Percentiles rank a stretch among this genome's conserved stretches.
Evolutionary conservation across 106 monocot genomes (phyloP).

Genomic region (Cymbidium sinense): DNA sequence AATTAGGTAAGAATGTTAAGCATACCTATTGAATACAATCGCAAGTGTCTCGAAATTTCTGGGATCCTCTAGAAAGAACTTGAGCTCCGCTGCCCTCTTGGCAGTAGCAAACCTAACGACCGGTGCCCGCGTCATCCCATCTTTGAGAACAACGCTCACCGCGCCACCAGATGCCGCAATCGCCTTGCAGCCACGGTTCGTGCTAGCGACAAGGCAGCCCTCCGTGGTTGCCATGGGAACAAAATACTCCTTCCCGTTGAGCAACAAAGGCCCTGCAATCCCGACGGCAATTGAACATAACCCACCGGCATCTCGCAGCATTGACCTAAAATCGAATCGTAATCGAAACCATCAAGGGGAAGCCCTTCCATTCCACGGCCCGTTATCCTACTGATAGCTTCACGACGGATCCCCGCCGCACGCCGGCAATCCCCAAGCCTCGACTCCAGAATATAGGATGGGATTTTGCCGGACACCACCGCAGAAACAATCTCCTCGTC

Average conservation of each 20-base stretch:
- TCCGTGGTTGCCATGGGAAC: slow-evolving; percentile 94
- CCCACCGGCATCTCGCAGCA: slow-evolving; percentile 91
- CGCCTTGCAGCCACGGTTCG: slow-evolving; percentile 78
- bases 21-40: slow-evolving; percentile 64
- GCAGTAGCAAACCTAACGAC: slow-evolving; percentile 61
- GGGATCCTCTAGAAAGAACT: slow-evolving; percentile 61
- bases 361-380: slow-evolving; percentile 57
- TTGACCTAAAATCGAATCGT: slow-evolving; percentile 64
- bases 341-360: slow-evolving; percentile 74
- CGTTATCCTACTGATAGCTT: slow-evolving; percentile 60
- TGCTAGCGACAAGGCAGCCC: slow-evolving; percentile 87
- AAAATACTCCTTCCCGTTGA: slow-evolving; percentile 51
- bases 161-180: slow-evolving; percentile 73
- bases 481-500: slow-evolving; percentile 55
- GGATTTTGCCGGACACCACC: slow-evolving; percentile 47
- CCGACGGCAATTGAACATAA: slow-evolving; percentile 70
- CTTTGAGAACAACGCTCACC: slow-evolving; percentile 48
- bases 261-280: slow-evolving; percentile 63
- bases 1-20: background rate
- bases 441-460: slow-evolving; percentile 60
- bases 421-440: slow-evolving; percentile 53
- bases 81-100: slow-evolving; percentile 61
- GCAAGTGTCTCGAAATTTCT: slow-evolving; percentile 52
- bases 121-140: slow-evolving; percentile 82
- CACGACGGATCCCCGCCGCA: slow-evolving; percentile 55